phyloP scores from a whole-genome alignment of 139 green algal genomes.

The Trebouxia sp. region DNA sequence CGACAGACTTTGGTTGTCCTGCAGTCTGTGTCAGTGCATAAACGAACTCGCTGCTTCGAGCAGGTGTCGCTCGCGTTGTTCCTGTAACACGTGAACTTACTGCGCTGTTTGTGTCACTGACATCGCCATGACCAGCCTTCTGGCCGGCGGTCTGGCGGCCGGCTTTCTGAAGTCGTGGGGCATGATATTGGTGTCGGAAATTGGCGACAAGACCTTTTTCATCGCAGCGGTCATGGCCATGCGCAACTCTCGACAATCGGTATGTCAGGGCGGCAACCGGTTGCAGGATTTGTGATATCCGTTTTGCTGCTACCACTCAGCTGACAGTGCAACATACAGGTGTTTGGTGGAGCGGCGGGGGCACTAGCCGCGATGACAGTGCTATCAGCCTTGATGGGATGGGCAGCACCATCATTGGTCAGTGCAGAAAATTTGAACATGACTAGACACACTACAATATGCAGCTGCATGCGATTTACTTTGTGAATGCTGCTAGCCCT shows the following conservation, averaged over 20 bases:
- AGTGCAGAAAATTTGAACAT: slow-evolving; percentile 31
- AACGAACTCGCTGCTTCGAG: too few relatives aligned
- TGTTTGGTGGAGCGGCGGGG: slow-evolving; percentile 80
- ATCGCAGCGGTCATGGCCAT: slow-evolving; percentile 94
- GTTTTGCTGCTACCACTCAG: too few relatives aligned
- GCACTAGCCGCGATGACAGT: slow-evolving; percentile 93
- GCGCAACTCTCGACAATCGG: slow-evolving; percentile 65
- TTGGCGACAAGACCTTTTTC: slow-evolving; percentile 98
- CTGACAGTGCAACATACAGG: slow-evolving; percentile 58
- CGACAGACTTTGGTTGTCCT: too few relatives aligned
- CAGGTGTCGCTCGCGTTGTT: too few relatives aligned
- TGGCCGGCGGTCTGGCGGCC: slow-evolving; percentile 21
- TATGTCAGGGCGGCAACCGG: too few relatives aligned
- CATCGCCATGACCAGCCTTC: slow-evolving; percentile 1
- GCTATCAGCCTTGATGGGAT: slow-evolving; percentile 84
- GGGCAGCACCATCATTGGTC: slow-evolving; percentile 84
- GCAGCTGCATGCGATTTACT: too few relatives aligned
- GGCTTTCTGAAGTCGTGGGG: slow-evolving; percentile 68
- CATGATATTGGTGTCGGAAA: slow-evolving; percentile 61
- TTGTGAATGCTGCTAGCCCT: too few relatives aligned
- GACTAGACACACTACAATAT: background rate
- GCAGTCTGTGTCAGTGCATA: too few relatives aligned
- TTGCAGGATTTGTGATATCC: too few relatives aligned
- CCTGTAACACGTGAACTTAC: too few relatives aligned
- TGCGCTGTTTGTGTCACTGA: too few relatives aligned